phyloP scores from a whole-genome alignment of 73 alveolate genomes.

The Chromera velia region DNA sequence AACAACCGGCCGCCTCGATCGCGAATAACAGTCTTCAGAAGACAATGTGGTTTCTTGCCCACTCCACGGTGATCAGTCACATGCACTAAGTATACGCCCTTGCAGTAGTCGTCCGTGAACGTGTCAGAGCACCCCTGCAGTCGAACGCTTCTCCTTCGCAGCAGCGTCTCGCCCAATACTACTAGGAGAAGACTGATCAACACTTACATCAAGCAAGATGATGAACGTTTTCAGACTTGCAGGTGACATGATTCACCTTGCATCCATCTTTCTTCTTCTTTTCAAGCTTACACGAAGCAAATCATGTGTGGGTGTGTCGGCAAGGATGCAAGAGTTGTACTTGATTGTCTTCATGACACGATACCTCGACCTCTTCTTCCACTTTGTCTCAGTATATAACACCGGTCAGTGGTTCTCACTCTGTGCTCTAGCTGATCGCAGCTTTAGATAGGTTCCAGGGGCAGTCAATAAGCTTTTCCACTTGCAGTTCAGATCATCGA shows the following conservation, averaged over 20 bases:
- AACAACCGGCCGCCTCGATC: no score
- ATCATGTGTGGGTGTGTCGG: constrained; percentile 62
- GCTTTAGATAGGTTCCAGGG: background rate
- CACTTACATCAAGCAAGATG: no score
- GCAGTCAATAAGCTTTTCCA: background rate
- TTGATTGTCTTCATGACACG: constrained; percentile 61
- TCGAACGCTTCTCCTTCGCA: no score
- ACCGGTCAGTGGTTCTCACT: background rate
- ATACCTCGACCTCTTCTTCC: constrained; percentile 63
- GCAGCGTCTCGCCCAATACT: no score
- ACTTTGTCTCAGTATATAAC: constrained; percentile 58
- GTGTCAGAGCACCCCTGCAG: no score
- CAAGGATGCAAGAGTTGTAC: constrained; percentile 65
- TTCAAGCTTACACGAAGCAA: constrained; percentile 58
- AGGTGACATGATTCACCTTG: constrained; percentile 67
- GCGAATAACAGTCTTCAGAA: no score
- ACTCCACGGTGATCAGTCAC: no score
- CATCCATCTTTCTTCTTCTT: constrained; percentile 62
- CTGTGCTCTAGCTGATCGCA: background rate
- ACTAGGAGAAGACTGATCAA: no score
- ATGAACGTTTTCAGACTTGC: constrained; percentile 64
- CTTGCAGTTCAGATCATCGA: background rate
- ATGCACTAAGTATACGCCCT: no score
- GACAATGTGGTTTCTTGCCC: no score
- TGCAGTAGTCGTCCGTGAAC: no score